These are phyloP conservation scores for Zopfia rhizophila DNA, from an alignment of 2,329 filamentous ascomycete genomes.

Conservation along the genomic window DNA sequence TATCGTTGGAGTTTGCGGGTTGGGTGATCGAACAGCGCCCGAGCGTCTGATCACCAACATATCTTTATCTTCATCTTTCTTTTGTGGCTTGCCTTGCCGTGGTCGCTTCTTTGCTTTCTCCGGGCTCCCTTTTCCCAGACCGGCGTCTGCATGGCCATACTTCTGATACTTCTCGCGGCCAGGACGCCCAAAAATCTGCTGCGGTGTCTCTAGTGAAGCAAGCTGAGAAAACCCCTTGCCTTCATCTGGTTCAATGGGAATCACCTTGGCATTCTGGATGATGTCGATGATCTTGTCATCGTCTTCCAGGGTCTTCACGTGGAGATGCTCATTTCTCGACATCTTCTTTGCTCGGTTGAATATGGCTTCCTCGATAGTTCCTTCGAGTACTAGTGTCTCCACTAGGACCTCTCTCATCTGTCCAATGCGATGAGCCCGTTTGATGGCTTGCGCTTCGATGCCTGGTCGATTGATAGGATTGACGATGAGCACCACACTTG, in stretches of 20 bases:
- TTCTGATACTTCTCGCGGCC: constrained; percentile 42
- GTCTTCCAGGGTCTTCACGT: constrained; percentile 68
- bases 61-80: no score
- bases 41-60: no score
- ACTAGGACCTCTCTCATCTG: constrained; percentile 82
- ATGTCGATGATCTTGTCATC: constrained; percentile 68
- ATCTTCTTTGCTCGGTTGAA: constrained; percentile 77
- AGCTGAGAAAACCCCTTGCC: constrained; percentile 47
- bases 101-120: no score
- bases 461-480: constrained; percentile 87
- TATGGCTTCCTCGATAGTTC: constrained; percentile 87
- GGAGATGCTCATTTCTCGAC: constrained; percentile 69
- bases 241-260: constrained; percentile 54
- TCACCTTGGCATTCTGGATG: constrained; percentile 65
- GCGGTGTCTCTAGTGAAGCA: constrained; percentile 52
- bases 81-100: no score
- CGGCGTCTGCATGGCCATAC: constrained; percentile 32
- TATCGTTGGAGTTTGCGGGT: no score
- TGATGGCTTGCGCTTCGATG: constrained; percentile 90
- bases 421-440: constrained; percentile 87
- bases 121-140: no score
- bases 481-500: constrained; percentile 88
- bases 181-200: constrained; percentile 58
- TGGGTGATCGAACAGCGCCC: no score
- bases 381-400: constrained; percentile 83